Percentiles rank a stretch among this genome's conserved stretches.
phyloP scores from a whole-genome alignment of 306 rosid genomes.

The Quercus agrifolia region DNA sequence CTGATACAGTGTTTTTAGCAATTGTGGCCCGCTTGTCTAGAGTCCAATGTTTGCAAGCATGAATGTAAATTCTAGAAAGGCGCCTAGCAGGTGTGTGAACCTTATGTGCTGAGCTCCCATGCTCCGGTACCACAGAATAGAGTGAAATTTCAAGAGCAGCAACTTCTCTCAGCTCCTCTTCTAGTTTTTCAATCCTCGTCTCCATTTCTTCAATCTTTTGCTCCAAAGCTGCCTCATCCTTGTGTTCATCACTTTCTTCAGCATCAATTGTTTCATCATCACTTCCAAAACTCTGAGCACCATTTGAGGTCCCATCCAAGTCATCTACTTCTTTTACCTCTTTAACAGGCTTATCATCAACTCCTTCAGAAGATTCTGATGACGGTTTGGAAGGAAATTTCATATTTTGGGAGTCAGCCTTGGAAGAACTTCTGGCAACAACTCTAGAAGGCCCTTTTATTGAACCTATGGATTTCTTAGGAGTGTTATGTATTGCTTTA shows the following conservation, averaged over 20 bases:
- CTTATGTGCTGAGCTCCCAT: conserved; percentile 95
- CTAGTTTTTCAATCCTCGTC: conserved; percentile 69
- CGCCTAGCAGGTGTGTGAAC: conserved; percentile 99
- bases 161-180: conserved; percentile 96
- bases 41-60: conserved; percentile 85
- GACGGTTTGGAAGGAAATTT: conserved; percentile 40
- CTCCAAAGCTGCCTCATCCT: conserved; percentile 32
- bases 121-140: conserved; percentile 89
- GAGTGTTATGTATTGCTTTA: conserved; percentile 31
- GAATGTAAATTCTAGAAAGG: conserved; percentile 81
- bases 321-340: conserved; percentile 43
- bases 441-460: conserved; percentile 35
- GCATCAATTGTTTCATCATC: conserved; percentile 34
- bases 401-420: conserved; percentile 30
- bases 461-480: conserved; percentile 39
- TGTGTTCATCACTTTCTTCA: conserved; percentile 50
- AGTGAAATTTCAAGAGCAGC: conserved; percentile 96
- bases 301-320: conserved; percentile 53
- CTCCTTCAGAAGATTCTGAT: conserved; percentile 58
- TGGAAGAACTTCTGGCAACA: conserved; percentile 30
- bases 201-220: conserved; percentile 75
- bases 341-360: conserved; percentile 47
- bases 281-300: conserved; percentile 37
- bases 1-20: conserved; percentile 79
- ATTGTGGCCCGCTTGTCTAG: conserved; percentile 62